Percentiles rank a stretch among this genome's conserved stretches.
phyloP scores from a whole-genome alignment of 306 rosid species.

The Aeschynomene evenia region DNA sequence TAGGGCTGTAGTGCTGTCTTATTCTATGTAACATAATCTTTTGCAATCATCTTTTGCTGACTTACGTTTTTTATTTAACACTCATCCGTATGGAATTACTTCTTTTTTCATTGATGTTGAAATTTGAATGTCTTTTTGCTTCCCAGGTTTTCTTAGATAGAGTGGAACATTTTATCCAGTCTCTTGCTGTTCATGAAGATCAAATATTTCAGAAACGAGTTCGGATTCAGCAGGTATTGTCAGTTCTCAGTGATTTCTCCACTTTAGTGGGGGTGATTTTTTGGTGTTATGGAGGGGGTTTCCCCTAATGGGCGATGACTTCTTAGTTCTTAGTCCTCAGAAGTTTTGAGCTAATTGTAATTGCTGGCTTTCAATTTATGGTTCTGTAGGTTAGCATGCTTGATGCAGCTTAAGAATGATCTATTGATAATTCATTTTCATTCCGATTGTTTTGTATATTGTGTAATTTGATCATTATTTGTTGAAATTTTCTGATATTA shows the following conservation, averaged over 20 bases:
- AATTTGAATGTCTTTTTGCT: slow-evolving; percentile 25
- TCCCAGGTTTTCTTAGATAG: slow-evolving; percentile 73
- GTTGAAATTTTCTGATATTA: neutral
- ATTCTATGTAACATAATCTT: slow-evolving; percentile 2
- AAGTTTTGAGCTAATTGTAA: slow-evolving; percentile 11
- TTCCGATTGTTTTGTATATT: neutral
- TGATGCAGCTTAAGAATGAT: slow-evolving; percentile 9
- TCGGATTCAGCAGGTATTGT: slow-evolving; percentile 83
- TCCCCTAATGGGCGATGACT: neutral
- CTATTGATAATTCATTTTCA: neutral
- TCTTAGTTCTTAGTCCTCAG: neutral
- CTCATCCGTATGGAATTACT: slow-evolving; percentile 3
- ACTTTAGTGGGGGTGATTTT: slow-evolving; percentile 2
- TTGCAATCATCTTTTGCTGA: slow-evolving; percentile 23
- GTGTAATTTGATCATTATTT: neutral
- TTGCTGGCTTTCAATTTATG: neutral
- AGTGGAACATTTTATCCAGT: slow-evolving; percentile 84
- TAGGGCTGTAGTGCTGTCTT: slow-evolving; percentile 7
- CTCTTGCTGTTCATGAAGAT: slow-evolving; percentile 76
- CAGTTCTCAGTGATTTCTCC: slow-evolving; percentile 13
- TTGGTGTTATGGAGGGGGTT: neutral
- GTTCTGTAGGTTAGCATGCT: slow-evolving; percentile 3
- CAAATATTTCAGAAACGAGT: slow-evolving; percentile 92
- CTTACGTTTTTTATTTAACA: slow-evolving; percentile 20
- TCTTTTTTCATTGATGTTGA: slow-evolving; percentile 16